Percentiles rank a stretch among this genome's conserved stretches.
Conservation (phyloP, 179 eudicot species). For the Silene coronaria region DNA sequence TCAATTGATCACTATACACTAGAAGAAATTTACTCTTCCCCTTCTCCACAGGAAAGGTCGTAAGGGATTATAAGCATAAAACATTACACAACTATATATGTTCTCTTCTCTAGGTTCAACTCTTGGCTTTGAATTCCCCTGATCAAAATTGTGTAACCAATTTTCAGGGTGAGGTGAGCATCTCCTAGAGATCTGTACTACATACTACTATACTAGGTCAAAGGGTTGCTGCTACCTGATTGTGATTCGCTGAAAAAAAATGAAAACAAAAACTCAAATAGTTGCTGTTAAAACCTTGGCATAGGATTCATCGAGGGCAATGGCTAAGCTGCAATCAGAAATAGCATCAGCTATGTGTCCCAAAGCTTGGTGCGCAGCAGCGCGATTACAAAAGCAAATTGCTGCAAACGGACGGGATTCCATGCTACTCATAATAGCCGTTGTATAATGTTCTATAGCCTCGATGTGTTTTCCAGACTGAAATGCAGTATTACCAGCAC, state of each 20-base stretch:
- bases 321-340: slow-evolving; percentile 91
- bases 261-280: background rate
- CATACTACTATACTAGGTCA: background rate
- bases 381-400: slow-evolving; percentile 91
- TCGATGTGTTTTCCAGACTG: slow-evolving; percentile 64
- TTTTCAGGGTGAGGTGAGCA: background rate
- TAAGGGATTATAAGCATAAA: background rate
- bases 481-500: slow-evolving; percentile 82
- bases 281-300: slow-evolving; percentile 48
- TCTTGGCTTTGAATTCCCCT: background rate
- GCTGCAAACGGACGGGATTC: slow-evolving; percentile 89
- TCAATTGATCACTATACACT: slow-evolving; percentile 4
- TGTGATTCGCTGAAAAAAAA: too few relatives aligned
- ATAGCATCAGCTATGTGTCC: slow-evolving; percentile 84
- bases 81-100: background rate
- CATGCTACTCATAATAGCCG: slow-evolving; percentile 60
- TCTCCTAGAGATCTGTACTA: background rate
- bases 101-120: background rate
- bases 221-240: background rate
- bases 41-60: background rate
- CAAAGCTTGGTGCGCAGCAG: slow-evolving; percentile 81
- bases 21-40: background rate
- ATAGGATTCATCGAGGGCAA: slow-evolving; percentile 72
- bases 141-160: slow-evolving; percentile 7
- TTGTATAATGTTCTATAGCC: slow-evolving; percentile 81